Conservation (phyloP, 495 filamentous ascomycete genomes). For the Lophium mytilinum region DNA sequence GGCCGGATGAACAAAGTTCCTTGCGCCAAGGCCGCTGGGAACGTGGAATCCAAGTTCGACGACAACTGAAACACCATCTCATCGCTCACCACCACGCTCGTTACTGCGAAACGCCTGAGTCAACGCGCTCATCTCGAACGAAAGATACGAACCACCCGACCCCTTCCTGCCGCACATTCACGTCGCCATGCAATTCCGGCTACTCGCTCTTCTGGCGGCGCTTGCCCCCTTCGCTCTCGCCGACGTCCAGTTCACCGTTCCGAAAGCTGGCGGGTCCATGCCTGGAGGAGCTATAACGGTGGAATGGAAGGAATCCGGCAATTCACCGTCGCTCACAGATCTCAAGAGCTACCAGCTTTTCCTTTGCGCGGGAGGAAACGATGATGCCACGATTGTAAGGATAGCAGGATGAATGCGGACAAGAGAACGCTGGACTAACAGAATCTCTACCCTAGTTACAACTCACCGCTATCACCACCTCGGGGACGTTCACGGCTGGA, state of each 20-base stretch:
- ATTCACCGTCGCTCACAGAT: constrained; percentile 40
- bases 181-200: constrained; percentile 28
- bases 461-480: constrained; percentile 35
- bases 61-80: no score
- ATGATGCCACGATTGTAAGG: constrained; percentile 37
- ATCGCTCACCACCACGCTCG: no score
- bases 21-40: no score
- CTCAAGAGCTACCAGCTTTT: constrained; percentile 52
- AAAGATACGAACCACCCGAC: constrained; percentile 1
- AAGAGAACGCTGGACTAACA: not conserved
- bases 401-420: not conserved
- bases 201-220: constrained; percentile 37
- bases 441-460: constrained; percentile 34
- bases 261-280: constrained; percentile 41
- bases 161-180: not conserved
- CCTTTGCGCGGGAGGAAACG: constrained; percentile 58
- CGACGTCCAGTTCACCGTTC: constrained; percentile 49
- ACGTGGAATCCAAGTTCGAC: no score
- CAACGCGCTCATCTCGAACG: not conserved
- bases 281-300: constrained; percentile 44
- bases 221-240: constrained; percentile 42
- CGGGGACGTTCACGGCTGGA: constrained; percentile 40
- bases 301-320: constrained; percentile 52
- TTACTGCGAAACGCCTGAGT: no score
- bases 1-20: no score